phyloP scores from a whole-genome alignment of 257 asterid species.

The Nicotiana tomentosiformis region DNA sequence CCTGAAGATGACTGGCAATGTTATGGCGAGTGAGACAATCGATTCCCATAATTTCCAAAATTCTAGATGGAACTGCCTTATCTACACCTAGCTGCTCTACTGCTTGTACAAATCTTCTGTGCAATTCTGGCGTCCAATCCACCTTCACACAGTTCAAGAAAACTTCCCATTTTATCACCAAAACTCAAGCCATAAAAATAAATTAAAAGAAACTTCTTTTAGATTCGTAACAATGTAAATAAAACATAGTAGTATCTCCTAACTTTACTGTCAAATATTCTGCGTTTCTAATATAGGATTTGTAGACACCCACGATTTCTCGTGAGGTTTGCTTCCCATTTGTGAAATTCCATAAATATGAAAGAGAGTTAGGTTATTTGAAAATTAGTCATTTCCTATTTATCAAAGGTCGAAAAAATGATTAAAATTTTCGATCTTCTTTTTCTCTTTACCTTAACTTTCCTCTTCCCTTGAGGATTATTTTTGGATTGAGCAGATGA shows the following conservation, averaged over 20 bases:
- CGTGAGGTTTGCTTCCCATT: constrained; percentile 20
- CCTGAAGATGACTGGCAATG: constrained; percentile 97
- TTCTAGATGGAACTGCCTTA: constrained; percentile 93
- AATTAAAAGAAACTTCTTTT: neutral
- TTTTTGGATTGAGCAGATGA: constrained; percentile 36
- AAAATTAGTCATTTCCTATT: too few species aligned
- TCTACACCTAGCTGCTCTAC: constrained; percentile 95
- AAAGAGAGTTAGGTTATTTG: neutral
- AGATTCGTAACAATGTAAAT: neutral
- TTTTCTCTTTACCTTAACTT: constrained; percentile 52
- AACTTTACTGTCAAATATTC: too few species aligned
- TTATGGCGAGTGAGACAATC: constrained; percentile 97
- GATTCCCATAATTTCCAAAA: constrained; percentile 89
- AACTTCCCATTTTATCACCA: neutral
- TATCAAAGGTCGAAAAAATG: too few species aligned
- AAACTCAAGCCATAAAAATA: neutral
- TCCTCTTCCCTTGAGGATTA: constrained; percentile 53
- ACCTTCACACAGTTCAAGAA: constrained; percentile 47
- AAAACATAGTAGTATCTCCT: neutral
- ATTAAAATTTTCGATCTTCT: too few species aligned
- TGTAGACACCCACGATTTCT: constrained; percentile 11
- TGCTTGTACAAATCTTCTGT: constrained; percentile 81
- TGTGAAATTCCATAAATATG: neutral
- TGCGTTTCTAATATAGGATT: neutral
- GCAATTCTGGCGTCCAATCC: constrained; percentile 99